A percentile compares a stretch with the other conserved stretches of the same genome.
These are phyloP conservation scores for Fagopyrum tataricum DNA, from an alignment of 148 eudicot genomes.

Conservation along the genomic window DNA sequence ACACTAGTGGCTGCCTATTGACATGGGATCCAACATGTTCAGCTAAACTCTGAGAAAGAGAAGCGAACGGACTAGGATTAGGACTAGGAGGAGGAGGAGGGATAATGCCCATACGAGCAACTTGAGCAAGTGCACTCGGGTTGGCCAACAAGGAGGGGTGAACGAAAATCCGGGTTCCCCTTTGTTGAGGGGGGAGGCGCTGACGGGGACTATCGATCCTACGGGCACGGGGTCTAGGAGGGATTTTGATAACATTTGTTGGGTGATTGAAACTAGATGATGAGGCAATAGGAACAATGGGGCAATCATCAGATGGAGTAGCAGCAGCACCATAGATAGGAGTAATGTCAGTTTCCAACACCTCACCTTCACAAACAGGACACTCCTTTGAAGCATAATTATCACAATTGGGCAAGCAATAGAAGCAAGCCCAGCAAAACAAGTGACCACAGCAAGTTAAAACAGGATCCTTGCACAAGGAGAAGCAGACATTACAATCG, in stretches of 20 bases:
- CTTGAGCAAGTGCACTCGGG: not conserved
- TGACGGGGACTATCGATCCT: conserved; percentile 46
- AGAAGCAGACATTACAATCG: conserved; percentile 54
- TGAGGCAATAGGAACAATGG: not conserved
- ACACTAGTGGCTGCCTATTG: conserved; percentile 32
- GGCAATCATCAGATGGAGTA: conserved; percentile 9
- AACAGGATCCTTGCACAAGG: conserved; percentile 42
- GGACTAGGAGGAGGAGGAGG: conserved; percentile 4
- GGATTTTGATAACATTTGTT: conserved; percentile 21
- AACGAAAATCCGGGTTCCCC: not conserved
- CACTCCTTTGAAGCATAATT: conserved; percentile 37
- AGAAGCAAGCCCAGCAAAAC: conserved; percentile 63
- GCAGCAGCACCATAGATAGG: conserved; percentile 43
- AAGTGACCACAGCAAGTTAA: conserved; percentile 59
- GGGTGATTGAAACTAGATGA: not conserved
- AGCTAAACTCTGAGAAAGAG: conserved; percentile 15
- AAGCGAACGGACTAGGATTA: conserved; percentile 9
- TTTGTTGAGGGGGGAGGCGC: conserved; percentile 23
- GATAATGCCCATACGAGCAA: not conserved
- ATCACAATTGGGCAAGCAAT: conserved; percentile 26
- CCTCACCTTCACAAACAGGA: conserved; percentile 63
- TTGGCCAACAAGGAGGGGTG: conserved; percentile 19
- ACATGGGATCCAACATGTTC: conserved; percentile 24
- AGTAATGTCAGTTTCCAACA: conserved; percentile 26
- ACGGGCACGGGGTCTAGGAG: conserved; percentile 54